Evolutionary conservation across 805 yeast species (phyloP), one percentile per base, ranked within the genome.

Genomic region (Metschnikowia henanensis): DNA sequence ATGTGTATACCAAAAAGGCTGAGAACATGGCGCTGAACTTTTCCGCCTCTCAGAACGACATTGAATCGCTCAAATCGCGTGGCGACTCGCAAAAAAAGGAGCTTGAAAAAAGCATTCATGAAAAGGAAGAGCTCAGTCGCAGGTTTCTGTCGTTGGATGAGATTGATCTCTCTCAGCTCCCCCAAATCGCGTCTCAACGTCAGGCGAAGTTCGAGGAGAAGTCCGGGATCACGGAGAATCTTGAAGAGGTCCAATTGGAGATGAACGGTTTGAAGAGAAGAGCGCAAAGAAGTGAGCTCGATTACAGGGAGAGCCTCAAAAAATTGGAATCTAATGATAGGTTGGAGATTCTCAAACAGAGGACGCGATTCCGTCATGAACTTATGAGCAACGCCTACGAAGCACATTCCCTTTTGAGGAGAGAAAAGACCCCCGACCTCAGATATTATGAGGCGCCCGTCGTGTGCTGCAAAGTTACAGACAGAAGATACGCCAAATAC

Each of bases 401-500:
- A 5, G 70, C 65, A 0, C 75, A 69, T 46, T 46, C 58, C 21
- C 54, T 66, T 13, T 58, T 84, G 7, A 44, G 57, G n/a, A 42
- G 37, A 35, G 50, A 51, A 33, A 68, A 84, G 36, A 50, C 65
- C 12, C 52, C 67, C 17, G 58, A 60, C 5, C 68, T 81, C 38
- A 57, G 62, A 36, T 78, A 86, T 41, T 79, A 70, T 45, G 95
- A 86, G 56, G 95, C 96, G 1, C 91, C 97, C 0, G 62, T 83
- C 7, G 67, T 89, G 21, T 72, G 85, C 0, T 72, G 92, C 18
- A 70, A 77, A 4, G 77, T 83, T 0, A 70, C 68, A 1, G 76
- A 81, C 45, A 59, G 64, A 8, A 52, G 60, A 8, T 76, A 73
- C 53, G 83, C 86, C 0, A 68, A 74, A 8, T 79, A 76, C 44